phyloP scores from a whole-genome alignment of 345 rosid species.

The Brassica incana region DNA sequence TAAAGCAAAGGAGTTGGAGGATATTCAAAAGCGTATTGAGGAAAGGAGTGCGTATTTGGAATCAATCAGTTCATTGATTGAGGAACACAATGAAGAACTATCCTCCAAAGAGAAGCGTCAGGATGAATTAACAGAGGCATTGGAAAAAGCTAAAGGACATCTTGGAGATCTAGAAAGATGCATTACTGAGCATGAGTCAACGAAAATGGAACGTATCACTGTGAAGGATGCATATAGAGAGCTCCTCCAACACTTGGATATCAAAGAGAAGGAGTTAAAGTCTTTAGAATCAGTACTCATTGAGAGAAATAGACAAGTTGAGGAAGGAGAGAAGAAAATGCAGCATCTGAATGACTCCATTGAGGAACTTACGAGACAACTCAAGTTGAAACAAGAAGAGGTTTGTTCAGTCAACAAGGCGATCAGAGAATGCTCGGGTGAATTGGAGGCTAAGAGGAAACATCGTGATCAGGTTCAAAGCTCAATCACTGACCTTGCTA shows the following conservation, averaged over 20 bases:
- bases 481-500: conserved; percentile 24
- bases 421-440: conserved; percentile 16
- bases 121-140: conserved; percentile 19
- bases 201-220: conserved; percentile 26
- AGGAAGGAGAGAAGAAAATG: conserved; percentile 31
- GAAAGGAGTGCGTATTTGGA: not conserved
- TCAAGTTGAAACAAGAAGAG: conserved; percentile 28
- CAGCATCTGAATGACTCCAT: conserved; percentile 25
- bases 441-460: conserved; percentile 6
- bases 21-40: conserved; percentile 12
- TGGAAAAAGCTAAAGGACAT: conserved; percentile 6
- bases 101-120: conserved; percentile 22
- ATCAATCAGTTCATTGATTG: conserved; percentile 18
- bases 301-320: conserved; percentile 26
- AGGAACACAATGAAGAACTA: conserved; percentile 33
- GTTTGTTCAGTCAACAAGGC: conserved; percentile 20
- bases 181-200: conserved; percentile 16
- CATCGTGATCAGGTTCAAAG: conserved; percentile 12
- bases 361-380: conserved; percentile 21
- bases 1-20: conserved; percentile 25
- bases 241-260: conserved; percentile 21
- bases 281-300: conserved; percentile 17
- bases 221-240: not conserved
- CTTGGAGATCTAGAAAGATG: not conserved
- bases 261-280: conserved; percentile 31